Evolutionary conservation across 148 eudicot genomes (phyloP).

Genomic region (Nepenthes gracilis): DNA sequence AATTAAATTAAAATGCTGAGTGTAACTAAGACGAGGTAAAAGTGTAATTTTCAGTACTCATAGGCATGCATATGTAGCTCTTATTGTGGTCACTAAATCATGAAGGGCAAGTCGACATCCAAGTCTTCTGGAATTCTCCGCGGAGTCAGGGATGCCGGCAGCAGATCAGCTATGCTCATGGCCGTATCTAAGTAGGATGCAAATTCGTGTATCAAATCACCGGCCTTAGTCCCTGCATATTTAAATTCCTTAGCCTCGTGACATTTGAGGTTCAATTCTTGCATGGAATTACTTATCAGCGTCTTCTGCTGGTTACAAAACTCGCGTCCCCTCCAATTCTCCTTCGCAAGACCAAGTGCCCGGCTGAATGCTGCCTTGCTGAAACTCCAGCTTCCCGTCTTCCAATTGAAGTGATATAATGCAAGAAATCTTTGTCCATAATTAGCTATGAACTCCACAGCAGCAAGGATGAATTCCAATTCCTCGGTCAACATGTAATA

Average conservation of each 20-base stretch:
- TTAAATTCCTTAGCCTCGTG: background rate
- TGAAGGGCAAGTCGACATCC: slow-evolving; percentile 19
- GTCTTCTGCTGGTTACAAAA: background rate
- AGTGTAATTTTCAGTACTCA: too few species aligned
- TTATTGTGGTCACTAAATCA: background rate
- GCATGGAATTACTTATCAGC: slow-evolving; percentile 1
- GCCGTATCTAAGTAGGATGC: slow-evolving; percentile 18
- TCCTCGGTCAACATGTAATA: slow-evolving; percentile 32
- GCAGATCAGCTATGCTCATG: slow-evolving; percentile 10
- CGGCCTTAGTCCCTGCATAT: background rate
- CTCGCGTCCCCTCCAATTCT: background rate
- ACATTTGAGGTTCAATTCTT: slow-evolving; percentile 6
- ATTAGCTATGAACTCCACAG: slow-evolving; percentile 19
- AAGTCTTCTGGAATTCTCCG: slow-evolving; percentile 15
- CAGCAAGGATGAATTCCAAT: slow-evolving; percentile 15
- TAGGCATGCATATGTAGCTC: too few species aligned
- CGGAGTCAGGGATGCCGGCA: slow-evolving; percentile 9
- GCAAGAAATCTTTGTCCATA: slow-evolving; percentile 26
- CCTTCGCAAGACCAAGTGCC: background rate
- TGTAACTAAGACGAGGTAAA: too few species aligned
- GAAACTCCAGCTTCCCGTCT: slow-evolving; percentile 25
- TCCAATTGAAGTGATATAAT: slow-evolving; percentile 27
- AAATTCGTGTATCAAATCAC: background rate
- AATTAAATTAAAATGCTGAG: too few species aligned
- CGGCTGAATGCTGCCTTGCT: slow-evolving; percentile 2